Conservation (phyloP, 805 yeast species). For the Saturnispora silvae region DNA sequence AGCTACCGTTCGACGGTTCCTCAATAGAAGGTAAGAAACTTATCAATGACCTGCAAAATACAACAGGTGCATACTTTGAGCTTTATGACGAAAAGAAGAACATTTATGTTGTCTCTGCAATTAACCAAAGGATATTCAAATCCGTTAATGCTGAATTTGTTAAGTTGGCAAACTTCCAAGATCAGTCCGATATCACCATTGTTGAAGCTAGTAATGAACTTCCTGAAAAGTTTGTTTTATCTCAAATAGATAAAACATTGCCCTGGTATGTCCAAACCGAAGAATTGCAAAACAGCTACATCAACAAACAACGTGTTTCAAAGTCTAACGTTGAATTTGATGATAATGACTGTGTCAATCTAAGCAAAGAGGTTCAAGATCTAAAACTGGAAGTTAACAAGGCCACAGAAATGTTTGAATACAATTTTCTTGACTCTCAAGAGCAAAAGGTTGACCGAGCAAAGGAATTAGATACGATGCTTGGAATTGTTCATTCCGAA, state of each 20-base stretch:
- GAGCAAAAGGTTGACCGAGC: not conserved
- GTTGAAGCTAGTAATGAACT: slow-evolving; percentile 9
- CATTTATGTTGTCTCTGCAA: slow-evolving; percentile 22
- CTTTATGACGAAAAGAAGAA: slow-evolving; percentile 15
- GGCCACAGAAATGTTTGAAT: slow-evolving; percentile 22
- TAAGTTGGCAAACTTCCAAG: slow-evolving; percentile 20
- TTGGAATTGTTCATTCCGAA: not conserved
- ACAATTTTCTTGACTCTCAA: slow-evolving; percentile 14
- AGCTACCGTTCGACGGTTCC: slow-evolving; percentile 2
- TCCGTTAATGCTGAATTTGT: slow-evolving; percentile 21
- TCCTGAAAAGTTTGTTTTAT: slow-evolving; percentile 8
- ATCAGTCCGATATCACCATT: slow-evolving; percentile 13
- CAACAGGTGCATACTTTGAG: slow-evolving; percentile 26
- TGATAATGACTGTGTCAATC: slow-evolving; percentile 8
- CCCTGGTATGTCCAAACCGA: slow-evolving; percentile 23
- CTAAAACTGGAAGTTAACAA: slow-evolving; percentile 15
- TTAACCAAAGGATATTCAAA: slow-evolving; percentile 16
- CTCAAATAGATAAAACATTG: slow-evolving; percentile 15
- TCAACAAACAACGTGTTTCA: slow-evolving; percentile 11
- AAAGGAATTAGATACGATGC: slow-evolving; percentile 4
- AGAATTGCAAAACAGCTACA: slow-evolving; percentile 16
- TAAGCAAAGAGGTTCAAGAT: slow-evolving; percentile 15
- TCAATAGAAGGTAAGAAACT: not conserved
- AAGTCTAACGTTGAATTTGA: slow-evolving; percentile 9
- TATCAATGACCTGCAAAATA: slow-evolving; percentile 15